A percentile compares a stretch with the other conserved stretches of the same genome.
phyloP scores from a whole-genome alignment of 2,329 filamentous ascomycete genomes.

The Xylaria sp. region DNA sequence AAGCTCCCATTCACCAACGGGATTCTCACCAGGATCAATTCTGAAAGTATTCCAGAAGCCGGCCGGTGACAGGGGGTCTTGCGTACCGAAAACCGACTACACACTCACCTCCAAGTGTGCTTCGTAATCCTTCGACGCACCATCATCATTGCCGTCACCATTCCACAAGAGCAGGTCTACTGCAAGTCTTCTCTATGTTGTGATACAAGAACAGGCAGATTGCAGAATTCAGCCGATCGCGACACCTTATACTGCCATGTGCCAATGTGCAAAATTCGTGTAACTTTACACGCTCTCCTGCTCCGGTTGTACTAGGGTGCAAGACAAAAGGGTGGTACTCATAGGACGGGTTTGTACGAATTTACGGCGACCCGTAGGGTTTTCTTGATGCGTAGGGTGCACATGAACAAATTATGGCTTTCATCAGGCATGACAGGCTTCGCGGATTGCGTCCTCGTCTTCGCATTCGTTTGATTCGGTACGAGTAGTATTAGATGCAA shows the following conservation, averaged over 20 bases:
- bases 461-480: not conserved
- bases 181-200: not conserved
- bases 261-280: not conserved
- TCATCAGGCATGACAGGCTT: not conserved
- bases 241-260: not conserved
- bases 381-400: not conserved
- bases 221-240: not conserved
- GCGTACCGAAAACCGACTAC: constrained; percentile 5
- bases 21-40: not conserved
- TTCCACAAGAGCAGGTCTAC: not conserved
- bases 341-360: not conserved
- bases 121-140: not conserved
- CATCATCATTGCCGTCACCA: not conserved
- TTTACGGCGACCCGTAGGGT: not conserved
- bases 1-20: constrained; percentile 13
- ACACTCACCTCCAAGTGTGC: not conserved
- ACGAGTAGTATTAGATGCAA: not conserved
- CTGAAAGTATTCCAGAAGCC: constrained; percentile 8
- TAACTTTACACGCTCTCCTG: not conserved
- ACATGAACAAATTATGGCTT: not conserved
- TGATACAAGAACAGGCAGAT: constrained; percentile 3
- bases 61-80: constrained; percentile 21
- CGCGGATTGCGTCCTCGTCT: not conserved
- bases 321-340: not conserved
- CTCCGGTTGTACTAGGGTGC: not conserved